A percentile compares a stretch with the other conserved stretches of the same genome.
phyloP scores from a whole-genome alignment of 202 grass and related monocot species.

The Panicum virgatum region DNA sequence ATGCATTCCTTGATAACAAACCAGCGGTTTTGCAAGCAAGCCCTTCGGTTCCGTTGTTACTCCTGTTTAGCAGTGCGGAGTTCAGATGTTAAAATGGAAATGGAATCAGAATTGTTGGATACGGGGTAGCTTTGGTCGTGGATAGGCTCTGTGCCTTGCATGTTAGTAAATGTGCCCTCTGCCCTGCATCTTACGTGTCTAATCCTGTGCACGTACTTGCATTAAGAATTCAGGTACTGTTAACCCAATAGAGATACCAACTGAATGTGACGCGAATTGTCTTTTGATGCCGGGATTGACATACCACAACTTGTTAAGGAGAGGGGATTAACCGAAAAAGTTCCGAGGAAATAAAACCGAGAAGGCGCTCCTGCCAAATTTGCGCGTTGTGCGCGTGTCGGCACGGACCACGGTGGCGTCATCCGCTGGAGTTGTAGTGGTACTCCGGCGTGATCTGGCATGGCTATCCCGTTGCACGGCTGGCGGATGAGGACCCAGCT shows the following conservation, averaged over 20 bases:
- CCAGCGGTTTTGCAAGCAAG: not conserved
- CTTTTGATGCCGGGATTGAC: not conserved
- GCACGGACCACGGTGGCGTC: not conserved
- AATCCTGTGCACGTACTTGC: not conserved
- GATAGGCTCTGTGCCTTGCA: not conserved
- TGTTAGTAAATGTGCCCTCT: too few relatives aligned
- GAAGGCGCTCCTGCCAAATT: not conserved
- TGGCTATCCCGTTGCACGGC: not conserved
- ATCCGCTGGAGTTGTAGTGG: not conserved
- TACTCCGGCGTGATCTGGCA: not conserved
- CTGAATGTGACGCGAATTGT: not conserved
- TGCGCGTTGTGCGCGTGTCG: not conserved
- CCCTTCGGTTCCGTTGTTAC: not conserved
- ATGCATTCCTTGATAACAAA: not conserved
- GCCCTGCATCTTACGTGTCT: not conserved
- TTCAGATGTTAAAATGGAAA: not conserved
- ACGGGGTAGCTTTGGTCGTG: not conserved
- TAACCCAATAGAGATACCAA: not conserved
- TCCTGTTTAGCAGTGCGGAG: not conserved
- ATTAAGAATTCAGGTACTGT: not conserved
- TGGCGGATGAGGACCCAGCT: not conserved
- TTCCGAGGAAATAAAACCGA: not conserved
- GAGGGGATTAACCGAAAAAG: too few relatives aligned
- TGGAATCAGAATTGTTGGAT: not conserved
- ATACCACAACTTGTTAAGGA: too few relatives aligned